Base-by-base conservation (phyloP, 106 monocot genomes). In the Acorus calamus region DNA sequence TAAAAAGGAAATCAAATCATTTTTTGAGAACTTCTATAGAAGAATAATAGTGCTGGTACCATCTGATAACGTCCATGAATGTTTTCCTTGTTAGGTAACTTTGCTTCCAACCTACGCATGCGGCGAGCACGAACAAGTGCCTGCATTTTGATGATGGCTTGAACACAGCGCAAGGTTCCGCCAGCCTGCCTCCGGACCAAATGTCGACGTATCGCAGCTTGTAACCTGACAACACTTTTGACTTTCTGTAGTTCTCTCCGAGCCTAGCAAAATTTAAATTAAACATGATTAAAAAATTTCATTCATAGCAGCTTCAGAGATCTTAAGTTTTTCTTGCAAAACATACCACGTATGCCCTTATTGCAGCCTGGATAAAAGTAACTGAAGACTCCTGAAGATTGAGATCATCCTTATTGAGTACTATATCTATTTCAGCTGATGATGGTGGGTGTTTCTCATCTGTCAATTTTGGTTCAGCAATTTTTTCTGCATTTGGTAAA, bases 101-200 rank as follows among this genome's bases (percentile, higher is more conserved):
- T 62, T 68, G 62, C 47, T 3, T 41, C 63, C 44, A 50, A 64
- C 48, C 48, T 77, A 4, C 50, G 67, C 57, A 65, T 57, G 58
- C 64, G 80, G 49, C 53, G 84, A 78, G 80, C 78, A 52, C 96
- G 78, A 9, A 91, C 79, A 53, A 91, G 72, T 55, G 64, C 71
- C 74, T 98, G 96, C 76, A 98, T 71, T 83, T 87, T 91, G 47
- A 87, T 55, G 69, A 98, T 83, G 47, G 91, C 90, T 50, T 76
- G 80, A 7, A 91, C 42, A 66, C 96, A 98, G 46, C 80, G 78
- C 60, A 98, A 78, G 45, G 85, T 87, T 47, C 84, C 96, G 65
- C 77, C 68, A 55, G 90, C 90, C 64, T 91, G 80, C 41, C 78
- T 82, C 45, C 90, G 65, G 2, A 91, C 85, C 54, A 98, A 50